Conservation (phyloP, 1,284 basidiomycete genomes). For the Chalciporus sp. region DNA sequence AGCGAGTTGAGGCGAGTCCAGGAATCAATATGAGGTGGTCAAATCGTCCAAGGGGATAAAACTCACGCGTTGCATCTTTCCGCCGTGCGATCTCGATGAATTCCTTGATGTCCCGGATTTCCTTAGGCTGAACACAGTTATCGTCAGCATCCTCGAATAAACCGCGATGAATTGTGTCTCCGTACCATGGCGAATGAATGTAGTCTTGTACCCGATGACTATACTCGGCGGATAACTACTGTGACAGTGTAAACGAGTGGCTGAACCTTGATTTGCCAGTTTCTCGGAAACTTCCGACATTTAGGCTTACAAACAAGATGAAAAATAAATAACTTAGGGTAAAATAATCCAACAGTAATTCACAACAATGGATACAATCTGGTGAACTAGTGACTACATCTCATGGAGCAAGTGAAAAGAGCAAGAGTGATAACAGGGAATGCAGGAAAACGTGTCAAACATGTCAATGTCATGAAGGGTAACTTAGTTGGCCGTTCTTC, state of each 20-base stretch:
- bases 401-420: neutral
- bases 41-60: constrained; percentile 19
- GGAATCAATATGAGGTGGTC: constrained; percentile 4
- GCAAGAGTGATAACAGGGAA: neutral
- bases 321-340: neutral
- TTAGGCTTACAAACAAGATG: constrained; percentile 1
- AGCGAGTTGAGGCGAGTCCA: neutral
- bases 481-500: neutral
- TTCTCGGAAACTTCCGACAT: constrained; percentile 28
- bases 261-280: constrained; percentile 37
- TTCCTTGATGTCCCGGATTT: constrained; percentile 98
- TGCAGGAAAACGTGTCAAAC: neutral
- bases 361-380: constrained; percentile 23
- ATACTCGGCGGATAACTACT: neutral
- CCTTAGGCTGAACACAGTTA: constrained; percentile 75
- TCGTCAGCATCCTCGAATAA: constrained; percentile 9
- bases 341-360: neutral
- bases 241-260: constrained; percentile 18
- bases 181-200: constrained; percentile 29
- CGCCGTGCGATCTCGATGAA: constrained; percentile 97
- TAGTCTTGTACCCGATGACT: constrained; percentile 4
- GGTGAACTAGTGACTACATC: constrained; percentile 20
- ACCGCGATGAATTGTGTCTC: neutral
- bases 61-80: constrained; percentile 78
- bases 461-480: neutral